phyloP scores from a whole-genome alignment of 352 stramenopile species.

The Pythium apleroticum region DNA sequence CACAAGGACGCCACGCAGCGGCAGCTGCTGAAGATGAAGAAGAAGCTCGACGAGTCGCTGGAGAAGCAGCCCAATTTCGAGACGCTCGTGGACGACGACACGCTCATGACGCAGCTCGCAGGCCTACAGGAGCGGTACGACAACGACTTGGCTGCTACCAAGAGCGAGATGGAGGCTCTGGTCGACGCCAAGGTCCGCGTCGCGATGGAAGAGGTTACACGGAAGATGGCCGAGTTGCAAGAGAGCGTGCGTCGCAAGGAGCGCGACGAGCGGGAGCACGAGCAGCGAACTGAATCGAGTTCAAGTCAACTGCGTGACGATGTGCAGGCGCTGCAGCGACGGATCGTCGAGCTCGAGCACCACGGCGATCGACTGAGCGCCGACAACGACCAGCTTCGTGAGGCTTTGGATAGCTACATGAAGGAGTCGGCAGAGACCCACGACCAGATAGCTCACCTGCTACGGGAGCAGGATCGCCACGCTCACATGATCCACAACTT shows the following conservation, averaged over 20 bases:
- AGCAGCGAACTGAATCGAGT: conserved; percentile 1
- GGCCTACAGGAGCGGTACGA: conserved; percentile 55
- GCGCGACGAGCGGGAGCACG: not conserved
- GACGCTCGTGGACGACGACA: conserved; percentile 44
- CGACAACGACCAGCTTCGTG: conserved; percentile 16
- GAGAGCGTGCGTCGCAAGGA: conserved; percentile 1
- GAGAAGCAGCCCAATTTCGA: conserved; percentile 30
- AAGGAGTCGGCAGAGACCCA: conserved; percentile 1
- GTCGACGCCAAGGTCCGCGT: conserved; percentile 24
- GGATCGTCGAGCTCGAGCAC: conserved; percentile 20
- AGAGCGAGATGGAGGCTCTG: conserved; percentile 26
- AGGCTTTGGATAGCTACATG: not conserved
- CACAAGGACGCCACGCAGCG: conserved; percentile 19
- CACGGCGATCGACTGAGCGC: not conserved
- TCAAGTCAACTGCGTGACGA: conserved; percentile 6
- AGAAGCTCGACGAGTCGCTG: conserved; percentile 19
- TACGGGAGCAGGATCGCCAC: conserved; percentile 7
- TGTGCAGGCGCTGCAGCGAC: conserved; percentile 9
- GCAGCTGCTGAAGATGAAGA: conserved; percentile 28
- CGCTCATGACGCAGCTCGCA: conserved; percentile 51
- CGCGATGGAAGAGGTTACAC: conserved; percentile 14
- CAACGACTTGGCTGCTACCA: conserved; percentile 32
- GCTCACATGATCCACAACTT: not conserved
- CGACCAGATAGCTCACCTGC: conserved; percentile 8
- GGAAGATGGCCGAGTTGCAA: conserved; percentile 11